A percentile compares a stretch with the other conserved stretches of the same genome.
Evolutionary conservation across 192 early-diverging fungal genomes (phyloP).

Genomic region (Dissophora globulifera): DNA sequence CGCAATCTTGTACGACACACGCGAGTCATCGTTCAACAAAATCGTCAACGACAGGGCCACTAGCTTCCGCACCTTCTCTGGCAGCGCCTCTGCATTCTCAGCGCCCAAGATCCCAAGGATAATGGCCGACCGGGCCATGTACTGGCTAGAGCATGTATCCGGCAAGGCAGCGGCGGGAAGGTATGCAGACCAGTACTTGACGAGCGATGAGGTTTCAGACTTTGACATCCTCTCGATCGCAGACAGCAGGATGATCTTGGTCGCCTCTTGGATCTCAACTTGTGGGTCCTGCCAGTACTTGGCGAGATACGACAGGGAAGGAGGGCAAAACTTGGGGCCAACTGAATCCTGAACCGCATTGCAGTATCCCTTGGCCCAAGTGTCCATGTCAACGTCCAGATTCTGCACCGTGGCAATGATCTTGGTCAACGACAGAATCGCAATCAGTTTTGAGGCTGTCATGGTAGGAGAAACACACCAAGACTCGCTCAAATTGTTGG

Average conservation of each 20-base stretch:
- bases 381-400: conserved; percentile 38
- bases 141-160: conserved; percentile 51
- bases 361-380: conserved; percentile 67
- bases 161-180: conserved; percentile 57
- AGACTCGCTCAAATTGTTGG: conserved; percentile 14
- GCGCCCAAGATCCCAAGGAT: conserved; percentile 82
- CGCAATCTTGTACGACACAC: conserved; percentile 60
- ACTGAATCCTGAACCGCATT: conserved; percentile 57
- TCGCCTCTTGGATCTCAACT: conserved; percentile 74
- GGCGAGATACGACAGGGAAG: conserved; percentile 77
- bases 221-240: conserved; percentile 62
- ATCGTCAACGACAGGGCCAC: conserved; percentile 75
- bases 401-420: conserved; percentile 19
- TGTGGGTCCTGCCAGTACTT: conserved; percentile 89
- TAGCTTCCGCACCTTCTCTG: conserved; percentile 62
- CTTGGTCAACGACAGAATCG: conserved; percentile 58
- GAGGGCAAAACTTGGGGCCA: conserved; percentile 61
- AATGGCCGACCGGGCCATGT: conserved; percentile 72
- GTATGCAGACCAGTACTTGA: conserved; percentile 77
- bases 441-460: conserved; percentile 74
- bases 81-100: conserved; percentile 62
- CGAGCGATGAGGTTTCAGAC: conserved; percentile 58
- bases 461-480: conserved; percentile 75
- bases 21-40: conserved; percentile 68
- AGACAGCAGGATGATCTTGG: conserved; percentile 66